A percentile compares a stretch with the other conserved stretches of the same genome.
Evolutionary conservation across 495 filamentous ascomycete genomes (phyloP).

Genomic region (Neurospora africana): DNA sequence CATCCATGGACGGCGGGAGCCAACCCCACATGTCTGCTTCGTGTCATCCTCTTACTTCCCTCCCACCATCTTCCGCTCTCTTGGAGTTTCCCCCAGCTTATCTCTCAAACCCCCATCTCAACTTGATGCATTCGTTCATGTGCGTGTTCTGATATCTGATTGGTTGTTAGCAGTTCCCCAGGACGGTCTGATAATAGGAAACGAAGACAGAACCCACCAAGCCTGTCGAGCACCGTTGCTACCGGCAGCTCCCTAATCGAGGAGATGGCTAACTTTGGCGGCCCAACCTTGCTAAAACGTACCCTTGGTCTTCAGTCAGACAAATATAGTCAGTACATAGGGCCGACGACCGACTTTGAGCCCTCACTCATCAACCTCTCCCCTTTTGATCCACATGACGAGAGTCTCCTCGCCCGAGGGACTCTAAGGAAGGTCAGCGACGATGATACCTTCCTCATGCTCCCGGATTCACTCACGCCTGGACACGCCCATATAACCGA

Average conservation of each 20-base stretch:
- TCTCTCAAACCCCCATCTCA: not conserved
- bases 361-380: constrained; percentile 61
- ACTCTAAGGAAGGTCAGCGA: constrained; percentile 72
- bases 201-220: constrained; percentile 40
- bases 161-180: constrained; percentile 38
- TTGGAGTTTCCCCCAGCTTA: not conserved
- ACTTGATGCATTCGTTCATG: constrained; percentile 4
- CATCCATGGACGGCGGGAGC: not conserved
- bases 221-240: constrained; percentile 42
- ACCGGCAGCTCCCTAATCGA: constrained; percentile 43
- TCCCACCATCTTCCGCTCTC: not conserved
- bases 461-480: constrained; percentile 53
- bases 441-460: constrained; percentile 74
- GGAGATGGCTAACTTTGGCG: constrained; percentile 52
- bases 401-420: constrained; percentile 55
- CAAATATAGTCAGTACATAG: constrained; percentile 54
- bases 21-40: constrained; percentile 12
- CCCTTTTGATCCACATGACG: constrained; percentile 59
- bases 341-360: constrained; percentile 63
- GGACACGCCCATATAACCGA: constrained; percentile 50
- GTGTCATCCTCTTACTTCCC: not conserved
- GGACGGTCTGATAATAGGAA: constrained; percentile 44
- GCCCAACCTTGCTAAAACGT: constrained; percentile 48
- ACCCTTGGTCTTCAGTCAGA: constrained; percentile 55
- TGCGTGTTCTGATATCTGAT: constrained; percentile 31